Conservation (phyloP, 2,329 filamentous ascomycete genomes). For the Nannizzia gypsea region DNA sequence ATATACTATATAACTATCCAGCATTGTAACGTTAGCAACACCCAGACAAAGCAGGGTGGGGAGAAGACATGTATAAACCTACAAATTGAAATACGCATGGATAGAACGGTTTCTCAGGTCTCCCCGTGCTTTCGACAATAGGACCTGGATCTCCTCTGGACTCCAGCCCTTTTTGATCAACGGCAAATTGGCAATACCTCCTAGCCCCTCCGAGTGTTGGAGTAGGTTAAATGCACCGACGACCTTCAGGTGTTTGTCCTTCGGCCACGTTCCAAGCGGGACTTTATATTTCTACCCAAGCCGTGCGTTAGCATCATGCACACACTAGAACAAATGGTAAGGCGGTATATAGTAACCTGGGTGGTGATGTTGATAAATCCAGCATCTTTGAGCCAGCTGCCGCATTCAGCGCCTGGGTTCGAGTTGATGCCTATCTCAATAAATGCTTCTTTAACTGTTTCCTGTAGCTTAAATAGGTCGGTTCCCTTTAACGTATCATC, state of each 20-base stretch:
- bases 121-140: constrained; percentile 23
- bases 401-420: constrained; percentile 12
- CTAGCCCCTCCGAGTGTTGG: constrained; percentile 19
- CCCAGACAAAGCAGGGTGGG: neutral
- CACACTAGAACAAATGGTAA: neutral
- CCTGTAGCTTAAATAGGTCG: constrained; percentile 4
- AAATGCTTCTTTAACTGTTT: neutral
- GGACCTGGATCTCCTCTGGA: constrained; percentile 21
- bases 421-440: constrained; percentile 5
- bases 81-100: constrained; percentile 23
- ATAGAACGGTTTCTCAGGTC: constrained; percentile 24
- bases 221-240: constrained; percentile 19
- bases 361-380: constrained; percentile 19
- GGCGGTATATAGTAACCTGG: constrained; percentile 11
- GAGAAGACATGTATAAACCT: constrained; percentile 8
- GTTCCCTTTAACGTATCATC: constrained; percentile 19
- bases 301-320: neutral
- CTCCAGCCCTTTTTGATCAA: constrained; percentile 20
- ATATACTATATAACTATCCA: constrained; percentile 13
- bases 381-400: constrained; percentile 17
- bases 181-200: constrained; percentile 21
- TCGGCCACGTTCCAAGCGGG: constrained; percentile 22
- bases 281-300: neutral
- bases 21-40: neutral
- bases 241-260: constrained; percentile 20